Conservation (phyloP, 2,329 filamentous ascomycete species). For the Colletotrichum filicis region DNA sequence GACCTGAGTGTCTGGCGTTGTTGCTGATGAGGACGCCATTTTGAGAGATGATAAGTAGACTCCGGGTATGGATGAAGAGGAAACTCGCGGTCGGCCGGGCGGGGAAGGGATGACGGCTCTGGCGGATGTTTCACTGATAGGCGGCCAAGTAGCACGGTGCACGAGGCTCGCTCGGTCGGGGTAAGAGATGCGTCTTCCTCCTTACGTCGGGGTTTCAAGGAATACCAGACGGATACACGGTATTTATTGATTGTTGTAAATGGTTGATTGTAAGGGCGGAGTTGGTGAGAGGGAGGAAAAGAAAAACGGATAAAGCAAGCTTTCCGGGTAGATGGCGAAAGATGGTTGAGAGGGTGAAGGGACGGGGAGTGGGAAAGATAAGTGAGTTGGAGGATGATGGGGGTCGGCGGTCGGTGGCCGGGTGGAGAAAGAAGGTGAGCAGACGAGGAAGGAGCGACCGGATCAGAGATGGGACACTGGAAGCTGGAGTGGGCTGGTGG, state of each 20-base stretch:
- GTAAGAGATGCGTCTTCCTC: conserved; percentile 1
- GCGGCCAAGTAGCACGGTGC: conserved; percentile 31
- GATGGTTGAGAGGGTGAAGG: neutral
- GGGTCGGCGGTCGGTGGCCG: conserved; percentile 29
- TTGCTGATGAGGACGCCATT: conserved; percentile 31
- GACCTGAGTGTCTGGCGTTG: conserved; percentile 51
- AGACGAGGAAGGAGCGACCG: conserved; percentile 29
- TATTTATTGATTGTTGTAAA: conserved; percentile 51
- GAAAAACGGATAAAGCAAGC: conserved; percentile 8
- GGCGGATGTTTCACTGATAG: conserved; percentile 33
- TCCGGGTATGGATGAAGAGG: conserved; percentile 16
- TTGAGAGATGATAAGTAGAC: neutral
- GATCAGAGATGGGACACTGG: conserved; percentile 1
- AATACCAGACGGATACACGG: conserved; percentile 44
- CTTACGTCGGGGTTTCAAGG: neutral
- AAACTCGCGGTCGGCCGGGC: conserved; percentile 29
- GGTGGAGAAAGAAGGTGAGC: conserved; percentile 33
- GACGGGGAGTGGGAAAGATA: conserved; percentile 30
- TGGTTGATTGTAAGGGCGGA: conserved; percentile 36
- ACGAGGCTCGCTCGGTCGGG: conserved; percentile 31
- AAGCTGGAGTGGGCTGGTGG: conserved; percentile 7
- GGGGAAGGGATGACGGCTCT: conserved; percentile 31
- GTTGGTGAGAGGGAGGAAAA: neutral
- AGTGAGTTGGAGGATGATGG: conserved; percentile 30
- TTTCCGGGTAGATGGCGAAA: conserved; percentile 11